These are phyloP conservation scores for Nigrospora osmanthi DNA, from an alignment of 2,329 filamentous ascomycete genomes.

Conservation along the genomic window DNA sequence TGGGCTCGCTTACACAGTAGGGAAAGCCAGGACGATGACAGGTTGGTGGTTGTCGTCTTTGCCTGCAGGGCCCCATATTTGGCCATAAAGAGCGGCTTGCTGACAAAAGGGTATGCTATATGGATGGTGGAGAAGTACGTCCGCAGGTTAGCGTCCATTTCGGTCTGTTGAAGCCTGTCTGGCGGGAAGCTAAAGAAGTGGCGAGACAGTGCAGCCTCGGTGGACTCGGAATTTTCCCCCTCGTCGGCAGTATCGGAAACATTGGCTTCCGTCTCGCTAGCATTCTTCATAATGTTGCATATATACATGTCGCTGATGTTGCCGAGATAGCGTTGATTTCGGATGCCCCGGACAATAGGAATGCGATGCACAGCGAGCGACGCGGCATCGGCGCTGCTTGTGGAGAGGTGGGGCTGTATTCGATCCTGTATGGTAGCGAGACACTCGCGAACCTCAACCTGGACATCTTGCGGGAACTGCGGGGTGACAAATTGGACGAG, in stretches of 20 bases:
- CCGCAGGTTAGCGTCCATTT: too few species aligned
- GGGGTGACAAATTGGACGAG: too few species aligned
- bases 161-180: slow-evolving; percentile 2
- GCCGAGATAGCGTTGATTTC: slow-evolving; percentile 21
- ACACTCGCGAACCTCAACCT: too few species aligned
- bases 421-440: too few species aligned
- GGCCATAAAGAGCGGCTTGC: slow-evolving; percentile 10
- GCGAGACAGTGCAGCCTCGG: slow-evolving; percentile 7
- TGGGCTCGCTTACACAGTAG: slow-evolving; percentile 17
- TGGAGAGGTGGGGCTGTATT: too few species aligned
- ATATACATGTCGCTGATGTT: slow-evolving; percentile 29
- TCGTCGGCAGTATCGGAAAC: slow-evolving; percentile 5
- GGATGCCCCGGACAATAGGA: too few species aligned
- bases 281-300: slow-evolving; percentile 22
- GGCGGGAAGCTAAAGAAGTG: slow-evolving; percentile 1
- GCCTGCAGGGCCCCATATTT: background rate
- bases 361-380: too few species aligned
- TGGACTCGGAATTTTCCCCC: slow-evolving; percentile 16
- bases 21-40: slow-evolving; percentile 4
- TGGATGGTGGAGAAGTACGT: slow-evolving; percentile 22
- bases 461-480: too few species aligned
- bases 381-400: too few species aligned
- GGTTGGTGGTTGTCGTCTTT: background rate
- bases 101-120: slow-evolving; percentile 25
- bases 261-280: slow-evolving; percentile 7